Percentiles rank a stretch among this genome's conserved stretches.
These are phyloP conservation scores for Quercus variabilis DNA, from an alignment of 306 rosid species.

Conservation along the genomic window DNA sequence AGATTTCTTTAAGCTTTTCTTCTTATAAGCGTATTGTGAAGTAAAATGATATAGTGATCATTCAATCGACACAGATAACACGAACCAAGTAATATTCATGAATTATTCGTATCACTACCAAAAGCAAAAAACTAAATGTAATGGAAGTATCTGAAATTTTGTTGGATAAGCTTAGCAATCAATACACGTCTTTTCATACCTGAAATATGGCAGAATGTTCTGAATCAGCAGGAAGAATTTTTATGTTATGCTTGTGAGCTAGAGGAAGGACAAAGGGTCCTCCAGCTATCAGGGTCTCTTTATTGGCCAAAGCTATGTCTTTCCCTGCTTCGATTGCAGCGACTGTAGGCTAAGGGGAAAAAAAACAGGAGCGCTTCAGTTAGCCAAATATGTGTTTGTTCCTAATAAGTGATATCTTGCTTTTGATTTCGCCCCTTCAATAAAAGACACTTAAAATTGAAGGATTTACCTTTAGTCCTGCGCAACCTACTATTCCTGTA, in stretches of 20 bases:
- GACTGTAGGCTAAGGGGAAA: slow-evolving; percentile 81
- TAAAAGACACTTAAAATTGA: not conserved
- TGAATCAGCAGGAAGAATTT: slow-evolving; percentile 98
- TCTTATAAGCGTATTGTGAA: not conserved
- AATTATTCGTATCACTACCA: not conserved
- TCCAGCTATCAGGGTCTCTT: slow-evolving; percentile 97
- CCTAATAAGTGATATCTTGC: not conserved
- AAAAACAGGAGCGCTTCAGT: slow-evolving; percentile 32
- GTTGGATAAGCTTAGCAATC: not conserved
- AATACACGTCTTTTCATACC: slow-evolving; percentile 37
- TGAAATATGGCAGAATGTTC: slow-evolving; percentile 99
- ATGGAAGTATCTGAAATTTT: slow-evolving; percentile 5
- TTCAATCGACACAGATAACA: slow-evolving; percentile 4
- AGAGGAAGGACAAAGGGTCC: slow-evolving; percentile 99
- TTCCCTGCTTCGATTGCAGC: slow-evolving; percentile 99
- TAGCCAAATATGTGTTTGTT: slow-evolving; percentile 16
- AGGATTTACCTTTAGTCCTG: slow-evolving; percentile 80
- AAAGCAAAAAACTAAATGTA: not conserved
- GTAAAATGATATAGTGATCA: slow-evolving; percentile 7
- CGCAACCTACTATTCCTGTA: slow-evolving; percentile 98
- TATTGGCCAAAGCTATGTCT: slow-evolving; percentile 98
- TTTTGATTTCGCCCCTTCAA: not conserved
- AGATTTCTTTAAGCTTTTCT: slow-evolving; percentile 27
- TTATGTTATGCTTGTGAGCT: slow-evolving; percentile 86
- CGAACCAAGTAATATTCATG: not conserved